Percentiles rank a stretch among this genome's conserved stretches.
Conservation (phyloP, 2,329 filamentous ascomycete genomes). For the Macrophomina pseudophaseolina region DNA sequence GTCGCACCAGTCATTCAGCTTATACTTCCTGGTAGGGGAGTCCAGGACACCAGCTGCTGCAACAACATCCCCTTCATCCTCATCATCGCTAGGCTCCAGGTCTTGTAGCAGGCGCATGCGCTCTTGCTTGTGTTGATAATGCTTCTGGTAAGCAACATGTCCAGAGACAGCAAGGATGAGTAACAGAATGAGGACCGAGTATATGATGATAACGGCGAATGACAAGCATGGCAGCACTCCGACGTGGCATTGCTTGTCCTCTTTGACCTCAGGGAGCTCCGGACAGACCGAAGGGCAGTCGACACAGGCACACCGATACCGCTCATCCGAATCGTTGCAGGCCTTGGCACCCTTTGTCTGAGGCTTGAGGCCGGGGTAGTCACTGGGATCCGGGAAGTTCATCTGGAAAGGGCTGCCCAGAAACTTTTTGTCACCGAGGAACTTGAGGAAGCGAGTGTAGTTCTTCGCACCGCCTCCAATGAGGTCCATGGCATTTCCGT, state of each 20-base stretch:
- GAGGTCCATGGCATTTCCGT: slow-evolving; percentile 91
- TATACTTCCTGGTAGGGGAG: slow-evolving; percentile 77
- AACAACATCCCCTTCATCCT: slow-evolving; percentile 87
- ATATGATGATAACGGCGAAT: slow-evolving; percentile 87
- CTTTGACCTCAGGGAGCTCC: slow-evolving; percentile 74
- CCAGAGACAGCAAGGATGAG: slow-evolving; percentile 71
- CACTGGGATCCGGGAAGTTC: slow-evolving; percentile 74
- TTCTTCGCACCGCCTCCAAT: slow-evolving; percentile 95
- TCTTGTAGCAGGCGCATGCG: slow-evolving; percentile 87
- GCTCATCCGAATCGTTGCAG: slow-evolving; percentile 87
- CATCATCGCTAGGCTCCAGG: slow-evolving; percentile 82
- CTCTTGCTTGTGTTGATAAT: slow-evolving; percentile 76
- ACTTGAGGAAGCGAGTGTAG: slow-evolving; percentile 84
- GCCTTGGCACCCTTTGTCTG: slow-evolving; percentile 76
- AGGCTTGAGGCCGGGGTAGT: slow-evolving; percentile 73
- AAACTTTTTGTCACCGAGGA: slow-evolving; percentile 88
- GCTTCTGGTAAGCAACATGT: slow-evolving; percentile 76
- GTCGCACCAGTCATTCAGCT: slow-evolving; percentile 82
- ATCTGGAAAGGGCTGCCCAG: slow-evolving; percentile 97
- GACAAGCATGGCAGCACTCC: slow-evolving; percentile 90
- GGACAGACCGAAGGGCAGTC: slow-evolving; percentile 90
- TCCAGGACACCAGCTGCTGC: slow-evolving; percentile 78
- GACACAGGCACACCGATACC: slow-evolving; percentile 88
- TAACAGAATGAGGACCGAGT: slow-evolving; percentile 74
- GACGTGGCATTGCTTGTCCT: slow-evolving; percentile 76